phyloP scores from a whole-genome alignment of 345 rosid genomes.

The Microcos paniculata region DNA sequence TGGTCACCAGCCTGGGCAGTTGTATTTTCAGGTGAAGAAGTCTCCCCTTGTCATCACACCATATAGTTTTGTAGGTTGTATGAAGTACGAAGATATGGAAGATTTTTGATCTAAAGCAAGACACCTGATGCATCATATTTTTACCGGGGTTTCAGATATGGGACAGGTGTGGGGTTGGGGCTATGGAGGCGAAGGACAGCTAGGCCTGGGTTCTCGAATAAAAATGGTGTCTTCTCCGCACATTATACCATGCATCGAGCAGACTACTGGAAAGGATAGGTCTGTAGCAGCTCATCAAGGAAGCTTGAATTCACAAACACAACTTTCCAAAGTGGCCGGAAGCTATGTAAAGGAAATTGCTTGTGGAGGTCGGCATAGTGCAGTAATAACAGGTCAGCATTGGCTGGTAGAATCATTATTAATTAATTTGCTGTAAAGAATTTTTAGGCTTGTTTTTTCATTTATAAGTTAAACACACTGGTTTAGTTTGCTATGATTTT shows the following conservation, averaged over 20 bases:
- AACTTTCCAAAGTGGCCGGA: slow-evolving; percentile 43
- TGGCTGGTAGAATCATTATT: slow-evolving; percentile 14
- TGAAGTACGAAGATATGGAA: slow-evolving; percentile 59
- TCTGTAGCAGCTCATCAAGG: slow-evolving; percentile 38
- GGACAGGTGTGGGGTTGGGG: slow-evolving; percentile 99
- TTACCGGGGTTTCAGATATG: slow-evolving; percentile 80
- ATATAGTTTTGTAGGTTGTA: slow-evolving; percentile 57
- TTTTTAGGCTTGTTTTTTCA: neutral
- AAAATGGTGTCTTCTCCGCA: slow-evolving; percentile 85
- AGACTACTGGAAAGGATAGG: slow-evolving; percentile 48
- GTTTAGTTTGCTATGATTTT: neutral
- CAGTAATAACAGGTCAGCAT: slow-evolving; percentile 64
- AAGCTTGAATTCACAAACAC: slow-evolving; percentile 35
- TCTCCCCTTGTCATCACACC: slow-evolving; percentile 40
- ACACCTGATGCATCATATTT: slow-evolving; percentile 57
- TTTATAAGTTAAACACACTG: neutral
- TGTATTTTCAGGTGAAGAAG: slow-evolving; percentile 29
- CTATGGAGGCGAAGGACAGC: slow-evolving; percentile 94
- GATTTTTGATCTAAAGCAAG: slow-evolving; percentile 60
- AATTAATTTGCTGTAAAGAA: neutral
- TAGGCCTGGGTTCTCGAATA: slow-evolving; percentile 80
- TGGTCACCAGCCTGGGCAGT: slow-evolving; percentile 8
- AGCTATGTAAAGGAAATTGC: slow-evolving; percentile 65
- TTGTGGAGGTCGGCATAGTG: slow-evolving; percentile 91
- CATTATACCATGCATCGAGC: slow-evolving; percentile 67